Base-by-base conservation (phyloP, 139 green algal genomes). In the Volvox africanus region DNA sequence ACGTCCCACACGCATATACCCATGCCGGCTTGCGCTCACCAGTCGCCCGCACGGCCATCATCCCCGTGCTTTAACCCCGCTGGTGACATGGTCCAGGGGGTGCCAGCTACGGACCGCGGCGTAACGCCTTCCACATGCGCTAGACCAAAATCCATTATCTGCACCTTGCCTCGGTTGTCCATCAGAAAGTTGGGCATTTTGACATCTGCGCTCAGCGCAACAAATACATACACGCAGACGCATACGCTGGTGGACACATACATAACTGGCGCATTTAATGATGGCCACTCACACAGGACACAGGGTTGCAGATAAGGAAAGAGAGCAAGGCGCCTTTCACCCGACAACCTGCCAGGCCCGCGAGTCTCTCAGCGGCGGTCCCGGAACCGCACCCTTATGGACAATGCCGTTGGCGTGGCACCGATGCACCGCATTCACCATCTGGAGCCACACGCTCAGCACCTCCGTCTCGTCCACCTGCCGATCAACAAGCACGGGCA, bases 181-280 rank as follows among this genome's bases (percentile, higher is more conserved):
- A 89, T 82, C 37, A 89, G 69, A 71, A 89, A 89, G 85, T 89
- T 89, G 69, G 85, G 85, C 85, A 89, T 69, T 50, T 90, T 90
- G 86, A 90, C 37, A 76, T 83, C 75, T 83, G 86, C 16, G 20
- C 65, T 55, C 44, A 55, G 44, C 44, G 44, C 44, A 55, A 55
- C 44, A 55, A 55, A 55, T 9, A 55, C 44, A 55, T 55, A 9
- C 44, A 55, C 44, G 44, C 44, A 9, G 44, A 55, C 44, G 44
- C 44, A 55, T 55, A 5, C 9, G 44, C 44, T 55, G 44, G 5
- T 55, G 44, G 44, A 55, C 44, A 55, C 44, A n/a, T 55, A 9
- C 44, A 55, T 9, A n/a, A n/a, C n/a, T n/a, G 44, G 5, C 9
- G 44, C 44, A 9, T 9, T 55, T 55, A 9, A 55, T 55, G 44